Conservation (phyloP, 2,329 filamentous ascomycete genomes). For the Cladophialophora bantiana region DNA sequence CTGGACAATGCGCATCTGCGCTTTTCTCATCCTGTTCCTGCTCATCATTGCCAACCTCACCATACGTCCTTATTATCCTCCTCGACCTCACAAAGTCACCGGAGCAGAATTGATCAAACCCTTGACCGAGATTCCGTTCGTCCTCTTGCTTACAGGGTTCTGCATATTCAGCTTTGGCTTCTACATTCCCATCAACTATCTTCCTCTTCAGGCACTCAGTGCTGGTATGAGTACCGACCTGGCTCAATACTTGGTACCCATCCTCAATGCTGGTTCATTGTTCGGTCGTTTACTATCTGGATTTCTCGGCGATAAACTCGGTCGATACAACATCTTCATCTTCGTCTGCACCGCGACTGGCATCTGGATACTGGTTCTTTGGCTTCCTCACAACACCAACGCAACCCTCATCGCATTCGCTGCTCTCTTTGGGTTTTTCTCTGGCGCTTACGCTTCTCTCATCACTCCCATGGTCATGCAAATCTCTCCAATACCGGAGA, state of each 20-base stretch:
- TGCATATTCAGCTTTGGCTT: slow-evolving; percentile 56
- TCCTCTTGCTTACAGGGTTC: slow-evolving; percentile 33
- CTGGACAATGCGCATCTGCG: slow-evolving; percentile 31
- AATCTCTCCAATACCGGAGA: slow-evolving; percentile 5
- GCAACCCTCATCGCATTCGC: slow-evolving; percentile 67
- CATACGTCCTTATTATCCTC: slow-evolving; percentile 13
- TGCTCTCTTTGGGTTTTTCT: slow-evolving; percentile 71
- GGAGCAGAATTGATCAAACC: too few relatives aligned
- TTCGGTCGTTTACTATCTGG: slow-evolving; percentile 47
- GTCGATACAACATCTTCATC: slow-evolving; percentile 44
- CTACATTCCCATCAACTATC: slow-evolving; percentile 81
- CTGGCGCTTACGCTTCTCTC: slow-evolving; percentile 50
- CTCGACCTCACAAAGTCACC: slow-evolving; percentile 1
- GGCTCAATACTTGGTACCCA: slow-evolving; percentile 40
- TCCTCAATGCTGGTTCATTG: slow-evolving; percentile 46
- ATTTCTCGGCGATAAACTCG: slow-evolving; percentile 45
- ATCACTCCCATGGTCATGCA: too few relatives aligned
- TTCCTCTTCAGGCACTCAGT: slow-evolving; percentile 75
- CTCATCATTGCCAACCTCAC: slow-evolving; percentile 10
- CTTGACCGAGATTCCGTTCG: too few relatives aligned
- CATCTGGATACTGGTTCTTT: slow-evolving; percentile 56
- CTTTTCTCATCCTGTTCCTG: slow-evolving; percentile 24
- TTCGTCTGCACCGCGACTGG: slow-evolving; percentile 42
- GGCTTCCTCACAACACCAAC: slow-evolving; percentile 54
- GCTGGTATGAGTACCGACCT: slow-evolving; percentile 45